Base-by-base conservation (phyloP, 2,329 filamentous ascomycete species). In the Monilinia laxa region DNA sequence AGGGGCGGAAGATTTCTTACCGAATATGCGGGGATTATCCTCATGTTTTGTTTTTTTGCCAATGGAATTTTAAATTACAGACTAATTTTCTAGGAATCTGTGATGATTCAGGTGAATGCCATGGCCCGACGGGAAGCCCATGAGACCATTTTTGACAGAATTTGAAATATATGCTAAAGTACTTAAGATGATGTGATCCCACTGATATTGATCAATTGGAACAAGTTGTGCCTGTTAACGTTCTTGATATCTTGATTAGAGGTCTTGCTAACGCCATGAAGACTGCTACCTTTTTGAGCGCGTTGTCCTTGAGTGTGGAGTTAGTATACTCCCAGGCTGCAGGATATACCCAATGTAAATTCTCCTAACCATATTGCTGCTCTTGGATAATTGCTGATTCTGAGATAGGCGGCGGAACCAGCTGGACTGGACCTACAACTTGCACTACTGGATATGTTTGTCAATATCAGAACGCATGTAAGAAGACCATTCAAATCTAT, bases 361-460 rank as follows among this genome's bases (percentile, higher is more conserved):
- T 35, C 12, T 25, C 55, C 47, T n/a, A 62, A 9, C 7, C 20
- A 12, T 35, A n/a, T n/a, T 16, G 42, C 60, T 25, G 4, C 9
- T 49, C 47, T 18, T 49, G 25, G 16, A 35, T 38, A 35, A 31
- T 56, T 64, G 25, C 60, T 64, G 52, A 64, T 40, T 28, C n/a
- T 31, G 11, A 31, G 18, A 20, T 49, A 66, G 64, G 64, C 38
- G 64, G 64, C 23, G 64, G 64, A 28, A 18, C 12, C 31, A 35
- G 20, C 12, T 68, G 52, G 47, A 63, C 57, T 25, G 67, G 67
- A 20, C 25, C 38, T 18, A 64, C 64, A 14, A 63, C 57, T 28
- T 68, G 67, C 47, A 53, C 51, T 53, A 20, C 28, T 40, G 67
- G 67, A 47, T 68, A 57, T 42, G 12, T 31, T 51, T 68, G 67